A percentile compares a stretch with the other conserved stretches of the same genome.
phyloP scores from a whole-genome alignment of 495 filamentous ascomycete genomes.

The Neurospora sp. region DNA sequence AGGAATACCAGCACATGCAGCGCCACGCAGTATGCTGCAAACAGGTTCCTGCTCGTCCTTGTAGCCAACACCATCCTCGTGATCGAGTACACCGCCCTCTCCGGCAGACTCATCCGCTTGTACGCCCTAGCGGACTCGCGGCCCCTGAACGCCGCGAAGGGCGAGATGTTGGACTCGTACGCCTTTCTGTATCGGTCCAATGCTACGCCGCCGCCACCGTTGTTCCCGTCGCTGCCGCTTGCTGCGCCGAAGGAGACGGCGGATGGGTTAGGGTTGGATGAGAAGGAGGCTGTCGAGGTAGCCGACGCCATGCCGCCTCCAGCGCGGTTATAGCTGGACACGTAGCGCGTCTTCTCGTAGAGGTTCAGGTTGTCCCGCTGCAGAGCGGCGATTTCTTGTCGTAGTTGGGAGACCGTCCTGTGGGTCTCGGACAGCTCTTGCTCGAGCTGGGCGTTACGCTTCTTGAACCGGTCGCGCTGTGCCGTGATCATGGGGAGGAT shows the following conservation, averaged over 20 bases:
- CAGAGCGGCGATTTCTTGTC: slow-evolving; percentile 82
- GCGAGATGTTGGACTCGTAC: slow-evolving; percentile 90
- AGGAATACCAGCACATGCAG: slow-evolving; percentile 80
- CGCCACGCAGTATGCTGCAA: slow-evolving; percentile 86
- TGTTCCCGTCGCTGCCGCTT: slow-evolving; percentile 15
- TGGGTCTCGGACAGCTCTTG: slow-evolving; percentile 79
- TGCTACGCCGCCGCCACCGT: slow-evolving; percentile 39
- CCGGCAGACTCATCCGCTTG: slow-evolving; percentile 85
- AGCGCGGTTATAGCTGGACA: slow-evolving; percentile 77
- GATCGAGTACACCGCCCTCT: slow-evolving; percentile 81
- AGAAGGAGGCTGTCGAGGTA: slow-evolving; percentile 59
- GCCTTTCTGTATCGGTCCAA: slow-evolving; percentile 84
- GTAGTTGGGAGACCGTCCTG: slow-evolving; percentile 69
- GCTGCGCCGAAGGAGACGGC: slow-evolving; percentile 45
- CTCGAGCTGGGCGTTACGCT: slow-evolving; percentile 85
- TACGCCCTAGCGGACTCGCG: slow-evolving; percentile 88
- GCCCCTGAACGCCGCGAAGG: slow-evolving; percentile 89
- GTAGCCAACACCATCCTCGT: slow-evolving; percentile 87
- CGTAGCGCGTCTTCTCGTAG: slow-evolving; percentile 96
- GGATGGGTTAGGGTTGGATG: slow-evolving; percentile 62
- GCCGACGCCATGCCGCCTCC: slow-evolving; percentile 53
- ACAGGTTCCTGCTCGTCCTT: slow-evolving; percentile 82
- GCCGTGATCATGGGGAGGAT: slow-evolving; percentile 98
- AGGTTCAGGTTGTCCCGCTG: slow-evolving; percentile 95
- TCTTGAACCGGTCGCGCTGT: slow-evolving; percentile 96